phyloP scores from a whole-genome alignment of 306 rosid species.

The Begonia loranthoides region DNA sequence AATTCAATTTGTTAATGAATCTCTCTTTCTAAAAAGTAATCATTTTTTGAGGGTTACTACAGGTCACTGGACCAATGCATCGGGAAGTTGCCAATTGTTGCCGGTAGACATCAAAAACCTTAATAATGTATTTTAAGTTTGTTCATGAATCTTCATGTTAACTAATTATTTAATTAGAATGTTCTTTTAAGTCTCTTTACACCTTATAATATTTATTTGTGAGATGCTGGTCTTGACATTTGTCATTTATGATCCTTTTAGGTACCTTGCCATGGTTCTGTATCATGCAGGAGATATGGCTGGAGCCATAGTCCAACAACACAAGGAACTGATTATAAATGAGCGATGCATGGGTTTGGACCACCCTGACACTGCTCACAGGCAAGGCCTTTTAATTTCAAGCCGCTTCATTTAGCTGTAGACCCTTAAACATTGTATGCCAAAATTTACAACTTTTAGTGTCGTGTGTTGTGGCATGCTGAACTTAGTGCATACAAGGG shows the following conservation, averaged over 20 bases:
- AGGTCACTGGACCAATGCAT: slow-evolving; percentile 99
- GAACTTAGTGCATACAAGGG: no score
- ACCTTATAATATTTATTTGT: no score
- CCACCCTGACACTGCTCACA: slow-evolving; percentile 99
- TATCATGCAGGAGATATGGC: slow-evolving; percentile 99
- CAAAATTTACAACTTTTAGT: neutral
- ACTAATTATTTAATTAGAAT: no score
- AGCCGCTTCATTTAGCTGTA: neutral
- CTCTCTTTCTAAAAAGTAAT: slow-evolving; percentile 1
- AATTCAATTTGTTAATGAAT: slow-evolving; percentile 7
- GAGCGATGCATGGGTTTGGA: slow-evolving; percentile 96
- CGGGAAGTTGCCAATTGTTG: slow-evolving; percentile 98
- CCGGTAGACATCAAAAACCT: slow-evolving; percentile 36
- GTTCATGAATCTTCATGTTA: no score
- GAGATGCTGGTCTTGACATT: neutral
- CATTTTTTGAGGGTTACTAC: slow-evolving; percentile 12
- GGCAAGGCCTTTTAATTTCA: slow-evolving; percentile 26
- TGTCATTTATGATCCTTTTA: slow-evolving; percentile 26
- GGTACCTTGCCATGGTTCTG: slow-evolving; percentile 98
- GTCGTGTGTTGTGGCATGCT: no score
- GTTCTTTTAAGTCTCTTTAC: no score
- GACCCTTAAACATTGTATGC: neutral
- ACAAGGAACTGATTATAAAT: slow-evolving; percentile 87
- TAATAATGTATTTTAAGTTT: no score
- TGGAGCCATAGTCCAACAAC: slow-evolving; percentile 95